Base-by-base conservation (phyloP, 306 rosid species). In the Quercus engelmannii region DNA sequence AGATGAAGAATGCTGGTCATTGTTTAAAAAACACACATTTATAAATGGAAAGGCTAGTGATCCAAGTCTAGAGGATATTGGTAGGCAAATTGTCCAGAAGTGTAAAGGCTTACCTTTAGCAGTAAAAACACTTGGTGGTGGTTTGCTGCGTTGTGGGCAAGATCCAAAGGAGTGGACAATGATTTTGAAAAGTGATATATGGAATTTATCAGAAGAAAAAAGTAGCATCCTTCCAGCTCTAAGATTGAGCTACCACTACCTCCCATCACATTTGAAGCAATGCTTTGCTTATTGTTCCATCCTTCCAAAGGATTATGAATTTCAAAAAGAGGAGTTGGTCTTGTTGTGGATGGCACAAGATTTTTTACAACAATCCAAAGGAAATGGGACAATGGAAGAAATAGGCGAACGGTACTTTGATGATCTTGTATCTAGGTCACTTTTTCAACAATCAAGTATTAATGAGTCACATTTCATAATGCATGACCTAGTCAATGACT, bases 401-500 rank as follows among this genome's bases (percentile, higher is more conserved):
- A 62, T 86, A 38, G 88, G 83, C 7, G 26, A 78, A 26, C 68
- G 76, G 23, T 84, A 77, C 74, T 74, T 84, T 20, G 15, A 49
- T 19, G 90, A 77, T 41, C 49, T 86, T 8, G 49, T 69, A 26
- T 74, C 80, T 8, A 55, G 82, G 13, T 88, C 85, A 31, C 77
- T 88, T 49, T 31, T 86, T 26, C 77, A 85, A 5, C 72, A 68
- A 11, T 78, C 83, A 23, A 51, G 73, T 28, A 74, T 43, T 12
- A 0, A 3, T 0, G 0, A 1, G 14, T 8, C 26, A 1, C 0
- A 1, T 30, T 85, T 77, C 69, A 9, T 75, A 56, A 81, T 87
- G 86, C 89, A 85, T 71, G 80, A 74, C 52, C 81, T 85, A 33
- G 52, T 83, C 17, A 51, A 83, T 51, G 89, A 87, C 43, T 58